Conservation (phyloP, 352 stramenopile genomes). For the Phytophthora chlamydospora region DNA sequence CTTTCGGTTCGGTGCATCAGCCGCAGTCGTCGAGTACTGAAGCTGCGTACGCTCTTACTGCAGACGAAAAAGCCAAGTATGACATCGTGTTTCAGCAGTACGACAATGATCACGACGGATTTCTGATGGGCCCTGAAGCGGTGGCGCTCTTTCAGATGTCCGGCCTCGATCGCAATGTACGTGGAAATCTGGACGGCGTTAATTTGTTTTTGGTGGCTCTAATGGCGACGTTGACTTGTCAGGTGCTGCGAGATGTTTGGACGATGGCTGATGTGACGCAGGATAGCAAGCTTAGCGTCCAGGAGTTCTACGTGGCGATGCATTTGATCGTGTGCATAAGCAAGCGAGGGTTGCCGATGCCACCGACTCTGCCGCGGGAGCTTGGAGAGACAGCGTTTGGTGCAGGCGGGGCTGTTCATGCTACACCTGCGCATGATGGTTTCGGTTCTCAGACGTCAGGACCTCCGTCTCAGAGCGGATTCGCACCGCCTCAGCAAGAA, state of each 20-base stretch:
- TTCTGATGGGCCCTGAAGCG: slow-evolving; percentile 88
- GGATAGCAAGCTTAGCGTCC: slow-evolving; percentile 91
- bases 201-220: slow-evolving; percentile 1
- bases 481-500: slow-evolving; percentile 22
- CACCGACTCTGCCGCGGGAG: slow-evolving; percentile 69
- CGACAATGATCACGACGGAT: slow-evolving; percentile 90
- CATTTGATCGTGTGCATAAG: slow-evolving; percentile 96
- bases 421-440: slow-evolving; percentile 7
- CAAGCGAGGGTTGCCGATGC: slow-evolving; percentile 86
- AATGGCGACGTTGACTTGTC: slow-evolving; percentile 5
- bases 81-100: slow-evolving; percentile 93
- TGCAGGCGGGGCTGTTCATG: slow-evolving; percentile 3
- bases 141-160: slow-evolving; percentile 95
- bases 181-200: slow-evolving; percentile 12
- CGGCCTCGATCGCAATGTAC: slow-evolving; percentile 87
- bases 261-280: slow-evolving; percentile 90
- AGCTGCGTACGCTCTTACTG: slow-evolving; percentile 81
- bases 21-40: slow-evolving; percentile 6
- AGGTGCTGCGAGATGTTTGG: slow-evolving; percentile 92
- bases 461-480: slow-evolving; percentile 28
- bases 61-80: slow-evolving; percentile 91
- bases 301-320: slow-evolving; percentile 97
- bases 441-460: slow-evolving; percentile 23
- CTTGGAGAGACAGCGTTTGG: slow-evolving; percentile 71
- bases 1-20: slow-evolving; percentile 22